Base-by-base conservation (phyloP, 805 yeast genomes). In the Limtongia smithiae region DNA sequence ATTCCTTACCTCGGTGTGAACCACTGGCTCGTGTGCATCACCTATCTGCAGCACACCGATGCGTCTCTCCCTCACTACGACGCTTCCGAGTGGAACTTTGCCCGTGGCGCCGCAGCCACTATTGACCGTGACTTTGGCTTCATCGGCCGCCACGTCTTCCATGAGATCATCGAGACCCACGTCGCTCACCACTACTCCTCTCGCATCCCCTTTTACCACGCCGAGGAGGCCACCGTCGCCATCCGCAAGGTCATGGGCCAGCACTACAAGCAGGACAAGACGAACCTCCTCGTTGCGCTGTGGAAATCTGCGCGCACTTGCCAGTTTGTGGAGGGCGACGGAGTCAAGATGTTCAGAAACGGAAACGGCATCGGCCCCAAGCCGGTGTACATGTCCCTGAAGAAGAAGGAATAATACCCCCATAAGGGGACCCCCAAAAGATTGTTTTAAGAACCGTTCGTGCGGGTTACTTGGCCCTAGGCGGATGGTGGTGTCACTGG, bases 11-110 rank as follows among this genome's bases (percentile, higher is more conserved):
- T 84, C 45, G 82, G 82, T 70, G 88, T 83, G 58, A 86, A 86
- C 78, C 94, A 87, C 71, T 86, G 95, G 95, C 74, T 86, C 58
- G 94, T 87, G 38, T 85, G 84, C 66, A 84, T 86, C 67, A 86
- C 95, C 34, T 87, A 71, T 68, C 76, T 86, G 62, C 95, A 86
- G 68, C 95, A 86, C 71, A 78, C 93, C 15, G 91, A 84, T 67
- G 80, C 86, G 27, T 60, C 77, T 14, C 75, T 87, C 75, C 90
- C 95, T 27, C 95, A 86, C 68, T 86, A 86, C 71, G 82, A 80
- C 52, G 77, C 81, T 50, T 62, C 69, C 34, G 82, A 81, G 67
- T 86, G 95, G 95, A 85, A 77, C 60, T 60, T 57, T 47, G 89
- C 90, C 43, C 78, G 90, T 64, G 95, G 95, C 59, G 95, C 95